Base-by-base conservation (phyloP, 768 basidiomycete genomes). In the Kwoniella bestiolae region DNA sequence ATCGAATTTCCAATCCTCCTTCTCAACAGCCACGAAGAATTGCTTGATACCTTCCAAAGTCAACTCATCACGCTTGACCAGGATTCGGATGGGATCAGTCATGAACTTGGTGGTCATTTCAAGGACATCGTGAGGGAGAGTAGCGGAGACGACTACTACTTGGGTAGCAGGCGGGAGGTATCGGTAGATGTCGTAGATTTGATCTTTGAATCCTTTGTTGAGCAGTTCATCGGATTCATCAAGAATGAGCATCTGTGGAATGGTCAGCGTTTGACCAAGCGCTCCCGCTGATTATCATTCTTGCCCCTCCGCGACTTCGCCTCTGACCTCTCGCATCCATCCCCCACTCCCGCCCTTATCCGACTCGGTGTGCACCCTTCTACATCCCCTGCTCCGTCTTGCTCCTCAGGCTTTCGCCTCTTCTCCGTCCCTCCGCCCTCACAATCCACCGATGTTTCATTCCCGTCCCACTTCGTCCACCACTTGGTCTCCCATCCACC, bases 21-120 rank as follows among this genome's bases (percentile, higher is more conserved):
- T 96, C 83, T 97, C 95, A 61, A 99, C 95, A 50, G 94, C 95
- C 56, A 99, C 92, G 85, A 78, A 81, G 81, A 82, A 81, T 69
- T 82, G 81, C 63, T 77, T 75, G 75, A 82, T 80, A 68, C 83
- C 83, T 69, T 99, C 95, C 62, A 97, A 85, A 56, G 95, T 96
- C 86, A 97, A 86, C 83, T 99, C 95, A 78, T 97, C 94, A 90
- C 94, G 92, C 85, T 97, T 96, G 82, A 98, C 94, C 73, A 97
- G 89, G 74, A 99, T 96, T 50, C 93, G 91, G 79, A 98, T 93
- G 34, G 95, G 95, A 82, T 97, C 94, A 53, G 74, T 77, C 94
- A 98, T 97, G 85, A 98, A 97, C 83, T 98, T 97, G 38, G 92
- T 96, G 21, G 95, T 97, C 91, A 97, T 96, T 84, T 98, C 95